These are phyloP conservation scores for Solanum lycopersicoides DNA, from an alignment of 257 asterid species.

Conservation along the genomic window DNA sequence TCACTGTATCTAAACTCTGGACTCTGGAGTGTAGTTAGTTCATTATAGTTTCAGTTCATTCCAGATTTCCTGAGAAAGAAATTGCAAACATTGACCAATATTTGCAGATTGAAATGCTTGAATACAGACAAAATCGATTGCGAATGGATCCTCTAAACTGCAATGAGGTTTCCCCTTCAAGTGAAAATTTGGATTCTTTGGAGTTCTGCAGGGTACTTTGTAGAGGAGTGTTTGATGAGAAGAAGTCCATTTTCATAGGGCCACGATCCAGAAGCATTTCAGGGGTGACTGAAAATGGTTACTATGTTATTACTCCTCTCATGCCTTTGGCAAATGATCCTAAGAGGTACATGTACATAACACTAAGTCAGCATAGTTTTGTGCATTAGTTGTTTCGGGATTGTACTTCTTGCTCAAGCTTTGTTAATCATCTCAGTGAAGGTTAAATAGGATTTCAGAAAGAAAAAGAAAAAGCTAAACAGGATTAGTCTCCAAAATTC, in stretches of 20 bases:
- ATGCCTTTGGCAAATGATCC: slow-evolving; percentile 46
- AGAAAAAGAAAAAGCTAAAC: background rate
- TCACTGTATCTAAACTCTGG: background rate
- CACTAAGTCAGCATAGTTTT: background rate
- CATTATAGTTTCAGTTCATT: background rate
- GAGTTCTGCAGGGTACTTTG: slow-evolving; percentile 74
- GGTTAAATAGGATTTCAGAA: background rate
- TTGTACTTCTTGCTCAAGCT: background rate
- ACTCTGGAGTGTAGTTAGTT: background rate
- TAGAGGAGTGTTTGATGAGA: slow-evolving; percentile 76
- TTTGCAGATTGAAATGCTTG: slow-evolving; percentile 62
- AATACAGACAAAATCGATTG: slow-evolving; percentile 59
- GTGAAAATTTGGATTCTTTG: slow-evolving; percentile 32
- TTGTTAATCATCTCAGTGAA: background rate
- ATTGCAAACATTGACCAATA: background rate
- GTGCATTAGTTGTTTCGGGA: background rate
- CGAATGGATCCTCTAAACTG: slow-evolving; percentile 56
- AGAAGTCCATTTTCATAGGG: slow-evolving; percentile 66
- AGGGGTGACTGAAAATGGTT: slow-evolving; percentile 95
- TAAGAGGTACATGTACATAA: slow-evolving; percentile 37
- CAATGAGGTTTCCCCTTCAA: slow-evolving; percentile 27
- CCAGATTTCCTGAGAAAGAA: background rate
- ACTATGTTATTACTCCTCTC: slow-evolving; percentile 76
- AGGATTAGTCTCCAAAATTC: background rate
- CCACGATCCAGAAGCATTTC: slow-evolving; percentile 98